Percentiles rank a stretch among this genome's conserved stretches.
phyloP scores from a whole-genome alignment of 192 early-diverging fungal species.

The Podila epicladia region DNA sequence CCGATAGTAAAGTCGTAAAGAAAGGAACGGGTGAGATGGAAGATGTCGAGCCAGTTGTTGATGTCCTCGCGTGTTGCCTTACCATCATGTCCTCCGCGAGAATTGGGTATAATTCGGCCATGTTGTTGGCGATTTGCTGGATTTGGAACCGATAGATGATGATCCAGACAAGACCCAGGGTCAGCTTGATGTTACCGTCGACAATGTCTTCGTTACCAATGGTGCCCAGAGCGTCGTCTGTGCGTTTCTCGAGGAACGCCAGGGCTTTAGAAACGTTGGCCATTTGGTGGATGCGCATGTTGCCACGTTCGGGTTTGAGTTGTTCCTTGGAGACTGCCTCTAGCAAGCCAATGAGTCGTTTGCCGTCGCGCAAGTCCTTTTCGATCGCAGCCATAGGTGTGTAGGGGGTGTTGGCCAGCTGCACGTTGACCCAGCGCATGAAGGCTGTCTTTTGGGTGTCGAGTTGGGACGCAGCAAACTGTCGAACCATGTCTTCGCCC shows the following conservation, averaged over 20 bases:
- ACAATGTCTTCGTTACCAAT: constrained; percentile 85
- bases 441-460: constrained; percentile 49
- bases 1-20: background rate
- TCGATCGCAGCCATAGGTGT: constrained; percentile 41
- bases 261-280: constrained; percentile 81
- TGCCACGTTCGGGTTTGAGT: constrained; percentile 72
- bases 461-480: constrained; percentile 42
- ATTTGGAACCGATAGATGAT: constrained; percentile 66
- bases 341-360: constrained; percentile 75
- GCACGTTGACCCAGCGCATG: constrained; percentile 67
- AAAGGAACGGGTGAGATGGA: background rate
- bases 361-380: constrained; percentile 73
- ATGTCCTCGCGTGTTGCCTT: background rate
- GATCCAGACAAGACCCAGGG: constrained; percentile 60
- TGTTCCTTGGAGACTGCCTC: constrained; percentile 78
- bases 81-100: constrained; percentile 46
- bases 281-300: constrained; percentile 83
- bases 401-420: constrained; percentile 49
- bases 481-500: constrained; percentile 53
- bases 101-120: constrained; percentile 33
- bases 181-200: constrained; percentile 77
- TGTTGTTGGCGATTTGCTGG: constrained; percentile 58
- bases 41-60: background rate
- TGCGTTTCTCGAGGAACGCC: constrained; percentile 64
- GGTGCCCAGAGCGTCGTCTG: constrained; percentile 48